Evolutionary conservation across 345 rosid genomes (phyloP), one percentile per base, ranked within the genome.

Genomic region (Tarenaya hassleriana): DNA sequence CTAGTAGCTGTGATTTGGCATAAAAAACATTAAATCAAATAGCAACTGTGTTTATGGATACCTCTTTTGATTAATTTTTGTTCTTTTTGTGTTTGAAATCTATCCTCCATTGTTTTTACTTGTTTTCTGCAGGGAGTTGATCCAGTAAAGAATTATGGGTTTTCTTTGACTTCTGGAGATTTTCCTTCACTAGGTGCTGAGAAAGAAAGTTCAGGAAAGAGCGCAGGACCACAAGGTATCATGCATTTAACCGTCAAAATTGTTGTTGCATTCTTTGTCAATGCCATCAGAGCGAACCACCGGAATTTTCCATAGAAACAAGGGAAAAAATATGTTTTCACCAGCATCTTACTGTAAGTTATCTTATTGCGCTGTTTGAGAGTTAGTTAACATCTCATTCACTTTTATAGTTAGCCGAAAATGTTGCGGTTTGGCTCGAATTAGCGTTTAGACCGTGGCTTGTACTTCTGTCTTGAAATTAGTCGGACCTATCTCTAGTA

Each of bases 171-270:
- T 45, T 73, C 97, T 48, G 92, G 95, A 60, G 99, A 94, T 74
- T 94, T 94, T 66, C 99, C 99, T 20, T 74, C 83, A 7, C 97
- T 94, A 61, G 96, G 96, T 49, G 72, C 92, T n/a, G 92, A 88
- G 44, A 92, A 75, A 54, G 88, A 75, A 45, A 58, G 57, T 66
- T 70, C 80, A 60, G 83, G 63, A 45, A 83, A 74, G 63, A 73
- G 68, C 67, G 4, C 61, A 5, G 82, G 64, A 39, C 72, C 80
- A 44, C 81, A 81, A 86, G 98, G 96, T 92, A 58, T 52, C n/a
- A 46, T 69, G 33, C 48, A 19, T 55, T 24, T 34, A 31, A 17
- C 38, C 33, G 55, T 46, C n/a, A 40, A 31, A 44, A 4, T 20
- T 42, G 42, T 41, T 55, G 15, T 47, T 47, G 11, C 52, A 34